Evolutionary conservation across 2,329 filamentous ascomycete species (phyloP).

Genomic region (Macrophomina tecta): DNA sequence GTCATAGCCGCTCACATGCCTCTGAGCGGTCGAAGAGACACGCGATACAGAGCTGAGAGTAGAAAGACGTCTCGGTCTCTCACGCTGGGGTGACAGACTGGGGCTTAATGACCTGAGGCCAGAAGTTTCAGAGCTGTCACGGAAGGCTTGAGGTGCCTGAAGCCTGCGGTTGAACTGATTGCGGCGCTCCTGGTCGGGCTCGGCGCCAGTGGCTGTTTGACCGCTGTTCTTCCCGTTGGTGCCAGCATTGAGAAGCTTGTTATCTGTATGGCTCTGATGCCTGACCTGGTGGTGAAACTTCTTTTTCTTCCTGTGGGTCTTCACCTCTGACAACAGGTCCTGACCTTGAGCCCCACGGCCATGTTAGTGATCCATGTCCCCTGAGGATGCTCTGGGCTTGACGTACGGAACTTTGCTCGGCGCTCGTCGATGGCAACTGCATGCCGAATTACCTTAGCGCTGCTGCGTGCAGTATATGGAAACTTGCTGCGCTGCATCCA

Average conservation of each 20-base stretch:
- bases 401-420: constrained; percentile 68
- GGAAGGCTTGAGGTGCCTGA: constrained; percentile 32
- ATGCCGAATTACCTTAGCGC: constrained; percentile 67
- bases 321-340: constrained; percentile 64
- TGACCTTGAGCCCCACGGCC: constrained; percentile 44
- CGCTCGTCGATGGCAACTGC: constrained; percentile 75
- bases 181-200: constrained; percentile 2
- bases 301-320: constrained; percentile 36
- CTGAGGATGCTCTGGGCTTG: no score
- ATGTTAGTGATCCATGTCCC: no score
- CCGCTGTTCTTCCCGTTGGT: constrained; percentile 47
- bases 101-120: constrained; percentile 43
- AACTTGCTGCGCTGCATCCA: constrained; percentile 83
- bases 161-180: constrained; percentile 16
- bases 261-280: not conserved
- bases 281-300: constrained; percentile 34
- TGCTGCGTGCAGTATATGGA: constrained; percentile 66
- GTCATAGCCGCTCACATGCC: constrained; percentile 33
- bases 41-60: constrained; percentile 9
- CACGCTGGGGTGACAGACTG: constrained; percentile 32
- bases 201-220: not conserved
- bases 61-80: constrained; percentile 27
- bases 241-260: not conserved
- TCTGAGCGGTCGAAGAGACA: not conserved
- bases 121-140: constrained; percentile 42